A percentile compares a stretch with the other conserved stretches of the same genome.
These are phyloP conservation scores for Simplicillium sp. DNA, from an alignment of 2,329 filamentous ascomycete genomes.

Conservation along the genomic window DNA sequence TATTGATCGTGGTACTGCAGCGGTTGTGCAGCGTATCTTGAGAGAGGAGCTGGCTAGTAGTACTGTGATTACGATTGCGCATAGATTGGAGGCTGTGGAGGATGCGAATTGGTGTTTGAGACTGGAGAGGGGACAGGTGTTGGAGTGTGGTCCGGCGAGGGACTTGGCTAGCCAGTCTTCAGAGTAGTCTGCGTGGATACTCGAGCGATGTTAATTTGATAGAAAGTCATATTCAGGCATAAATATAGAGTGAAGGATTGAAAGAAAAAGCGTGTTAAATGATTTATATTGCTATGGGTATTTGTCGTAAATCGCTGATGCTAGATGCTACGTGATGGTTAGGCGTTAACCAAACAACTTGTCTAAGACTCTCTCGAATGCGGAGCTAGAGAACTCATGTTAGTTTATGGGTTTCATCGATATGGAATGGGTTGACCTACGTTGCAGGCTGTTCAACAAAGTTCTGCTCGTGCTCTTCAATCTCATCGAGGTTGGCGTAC, in stretches of 20 bases:
- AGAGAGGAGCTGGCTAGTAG: conserved; percentile 42
- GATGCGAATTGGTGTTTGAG: conserved; percentile 47
- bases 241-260: no score
- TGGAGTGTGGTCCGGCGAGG: conserved; percentile 34
- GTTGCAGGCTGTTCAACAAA: conserved; percentile 44
- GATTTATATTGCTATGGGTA: not conserved
- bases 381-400: not conserved
- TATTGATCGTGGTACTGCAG: conserved; percentile 50
- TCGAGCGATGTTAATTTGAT: no score
- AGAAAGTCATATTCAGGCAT: no score
- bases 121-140: conserved; percentile 40
- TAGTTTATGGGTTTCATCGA: no score
- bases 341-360: conserved; percentile 9
- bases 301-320: not conserved
- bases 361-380: conserved; percentile 13
- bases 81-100: conserved; percentile 52
- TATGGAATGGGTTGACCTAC: conserved; percentile 23
- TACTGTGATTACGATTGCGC: conserved; percentile 59
- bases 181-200: no score
- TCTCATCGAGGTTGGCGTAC: conserved; percentile 49
- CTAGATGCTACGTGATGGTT: no score
- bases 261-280: no score
- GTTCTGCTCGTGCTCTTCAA: conserved; percentile 58
- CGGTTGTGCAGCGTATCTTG: conserved; percentile 47
- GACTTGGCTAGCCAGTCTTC: conserved; percentile 2